Percentiles rank a stretch among this genome's conserved stretches.
phyloP scores from a whole-genome alignment of 2,329 filamentous ascomycete species.

The Hypoxylon sp. region DNA sequence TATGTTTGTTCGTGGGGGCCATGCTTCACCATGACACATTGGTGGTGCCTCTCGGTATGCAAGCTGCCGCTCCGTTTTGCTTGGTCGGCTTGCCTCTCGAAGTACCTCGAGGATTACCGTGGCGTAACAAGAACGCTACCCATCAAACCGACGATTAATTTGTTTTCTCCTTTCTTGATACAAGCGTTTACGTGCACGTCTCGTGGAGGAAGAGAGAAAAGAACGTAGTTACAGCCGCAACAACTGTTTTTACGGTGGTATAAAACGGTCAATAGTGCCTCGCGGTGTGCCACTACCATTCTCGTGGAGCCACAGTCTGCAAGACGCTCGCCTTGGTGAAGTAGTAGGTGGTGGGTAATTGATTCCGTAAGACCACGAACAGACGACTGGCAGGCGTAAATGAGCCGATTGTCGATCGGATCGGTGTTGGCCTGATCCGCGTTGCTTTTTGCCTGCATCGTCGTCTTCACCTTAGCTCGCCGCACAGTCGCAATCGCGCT shows the following conservation, averaged over 20 bases:
- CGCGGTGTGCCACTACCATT: neutral
- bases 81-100: slow-evolving; percentile 23
- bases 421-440: slow-evolving; percentile 18
- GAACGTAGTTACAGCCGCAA: neutral
- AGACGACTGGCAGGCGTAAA: slow-evolving; percentile 7
- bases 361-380: neutral
- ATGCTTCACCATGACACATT: slow-evolving; percentile 32
- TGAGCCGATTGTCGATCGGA: slow-evolving; percentile 13
- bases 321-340: neutral
- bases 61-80: slow-evolving; percentile 36
- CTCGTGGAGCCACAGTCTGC: neutral
- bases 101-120: slow-evolving; percentile 15
- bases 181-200: neutral
- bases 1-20: slow-evolving; percentile 37
- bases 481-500: slow-evolving; percentile 31
- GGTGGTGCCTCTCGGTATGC: slow-evolving; percentile 28
- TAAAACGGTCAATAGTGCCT: neutral
- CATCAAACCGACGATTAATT: neutral
- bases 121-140: slow-evolving; percentile 12
- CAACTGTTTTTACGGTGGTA: neutral
- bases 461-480: slow-evolving; percentile 29
- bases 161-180: neutral
- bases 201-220: neutral
- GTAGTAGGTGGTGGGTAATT: neutral
- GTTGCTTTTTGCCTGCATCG: slow-evolving; percentile 1